Conservation (phyloP, 1,284 basidiomycete genomes). For the Rhizoctonia solani region DNA sequence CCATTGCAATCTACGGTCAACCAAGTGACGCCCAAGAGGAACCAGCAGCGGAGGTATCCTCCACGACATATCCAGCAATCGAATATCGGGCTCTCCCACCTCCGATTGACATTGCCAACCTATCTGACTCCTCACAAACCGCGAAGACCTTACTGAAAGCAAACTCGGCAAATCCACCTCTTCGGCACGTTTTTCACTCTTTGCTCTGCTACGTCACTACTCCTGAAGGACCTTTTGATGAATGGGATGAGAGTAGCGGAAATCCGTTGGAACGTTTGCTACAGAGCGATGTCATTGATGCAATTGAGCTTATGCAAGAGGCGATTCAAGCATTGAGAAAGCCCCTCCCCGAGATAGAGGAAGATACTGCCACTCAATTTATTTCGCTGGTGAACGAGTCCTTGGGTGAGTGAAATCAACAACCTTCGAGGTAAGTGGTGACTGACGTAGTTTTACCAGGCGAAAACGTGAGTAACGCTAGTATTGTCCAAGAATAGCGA, state of each 20-base stretch:
- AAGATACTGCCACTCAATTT: constrained; percentile 17
- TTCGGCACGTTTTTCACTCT: constrained; percentile 25
- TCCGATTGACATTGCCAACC: constrained; percentile 12
- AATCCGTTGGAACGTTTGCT: constrained; percentile 15
- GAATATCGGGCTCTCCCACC: not conserved
- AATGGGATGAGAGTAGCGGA: constrained; percentile 23
- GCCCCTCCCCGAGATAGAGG: constrained; percentile 16
- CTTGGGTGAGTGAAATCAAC: constrained; percentile 5
- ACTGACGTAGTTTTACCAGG: not conserved
- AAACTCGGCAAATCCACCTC: constrained; percentile 56
- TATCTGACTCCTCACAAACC: constrained; percentile 15
- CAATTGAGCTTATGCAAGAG: constrained; percentile 26
- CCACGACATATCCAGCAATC: not conserved
- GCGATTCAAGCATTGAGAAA: constrained; percentile 24
- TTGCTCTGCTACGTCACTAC: constrained; percentile 29
- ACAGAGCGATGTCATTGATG: constrained; percentile 17
- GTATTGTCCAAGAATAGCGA: not conserved
- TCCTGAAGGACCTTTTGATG: constrained; percentile 27
- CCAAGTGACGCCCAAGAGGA: constrained; percentile 48
- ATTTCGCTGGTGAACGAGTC: constrained; percentile 22
- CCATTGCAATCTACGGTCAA: constrained; percentile 71
- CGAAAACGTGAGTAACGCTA: constrained; percentile 5
- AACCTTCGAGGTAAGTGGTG: not conserved
- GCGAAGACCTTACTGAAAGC: constrained; percentile 54
- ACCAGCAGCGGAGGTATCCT: not conserved